Percentiles rank a stretch among this genome's conserved stretches.
Evolutionary conservation across 352 stramenopile species (phyloP).

Genomic region (Pythium scleroteichum): DNA sequence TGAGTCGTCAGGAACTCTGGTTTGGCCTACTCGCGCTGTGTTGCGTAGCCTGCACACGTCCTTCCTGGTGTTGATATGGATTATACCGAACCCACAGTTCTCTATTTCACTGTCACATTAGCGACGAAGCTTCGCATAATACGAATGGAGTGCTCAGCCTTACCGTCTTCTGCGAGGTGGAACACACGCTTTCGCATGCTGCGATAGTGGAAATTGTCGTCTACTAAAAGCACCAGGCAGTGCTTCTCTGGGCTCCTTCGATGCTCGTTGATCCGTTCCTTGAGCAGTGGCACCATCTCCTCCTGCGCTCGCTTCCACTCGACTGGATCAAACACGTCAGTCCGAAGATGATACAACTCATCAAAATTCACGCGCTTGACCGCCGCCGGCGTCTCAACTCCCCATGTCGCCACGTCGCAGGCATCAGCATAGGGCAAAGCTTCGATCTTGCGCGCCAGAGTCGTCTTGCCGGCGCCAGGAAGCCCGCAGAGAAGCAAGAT

Average conservation of each 20-base stretch:
- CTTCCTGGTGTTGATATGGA: conserved; percentile 16
- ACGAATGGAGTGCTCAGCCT: not conserved
- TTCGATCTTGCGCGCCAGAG: conserved; percentile 39
- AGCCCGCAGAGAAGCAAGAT: conserved; percentile 67
- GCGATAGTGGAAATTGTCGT: conserved; percentile 73
- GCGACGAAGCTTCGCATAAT: not conserved
- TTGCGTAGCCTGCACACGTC: conserved; percentile 47
- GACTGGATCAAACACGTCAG: conserved; percentile 39
- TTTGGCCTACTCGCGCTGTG: conserved; percentile 21
- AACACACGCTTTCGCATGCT: conserved; percentile 73
- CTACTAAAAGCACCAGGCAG: conserved; percentile 51
- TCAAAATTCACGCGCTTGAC: conserved; percentile 58
- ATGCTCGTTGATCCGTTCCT: conserved; percentile 10
- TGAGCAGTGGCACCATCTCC: conserved; percentile 41
- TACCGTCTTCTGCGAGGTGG: conserved; percentile 52
- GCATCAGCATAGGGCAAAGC: not conserved
- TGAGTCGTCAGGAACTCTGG: conserved; percentile 39
- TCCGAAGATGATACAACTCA: conserved; percentile 38
- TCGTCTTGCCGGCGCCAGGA: conserved; percentile 71
- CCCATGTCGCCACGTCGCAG: not conserved
- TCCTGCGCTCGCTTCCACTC: conserved; percentile 56
- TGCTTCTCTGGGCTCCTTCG: not conserved
- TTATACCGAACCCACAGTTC: conserved; percentile 18
- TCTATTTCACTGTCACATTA: conserved; percentile 2
- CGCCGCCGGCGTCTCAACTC: not conserved